These are phyloP conservation scores for Ophiobolus disseminans DNA, from an alignment of 2,329 filamentous ascomycete species.

Conservation along the genomic window DNA sequence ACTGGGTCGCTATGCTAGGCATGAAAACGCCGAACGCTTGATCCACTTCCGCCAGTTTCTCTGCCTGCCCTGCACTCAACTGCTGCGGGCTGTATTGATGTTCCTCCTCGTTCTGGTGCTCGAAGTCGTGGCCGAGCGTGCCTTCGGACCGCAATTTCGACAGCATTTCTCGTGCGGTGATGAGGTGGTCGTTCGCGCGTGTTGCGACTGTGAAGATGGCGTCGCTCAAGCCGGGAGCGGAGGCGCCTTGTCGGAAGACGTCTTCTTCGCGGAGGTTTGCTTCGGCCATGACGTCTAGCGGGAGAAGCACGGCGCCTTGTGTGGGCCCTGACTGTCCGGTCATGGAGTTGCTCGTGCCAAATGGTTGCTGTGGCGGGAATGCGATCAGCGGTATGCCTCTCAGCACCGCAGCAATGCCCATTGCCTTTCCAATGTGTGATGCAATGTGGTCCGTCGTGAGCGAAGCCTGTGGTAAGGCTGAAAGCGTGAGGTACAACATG, in stretches of 20 bases:
- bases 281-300: conserved; percentile 88
- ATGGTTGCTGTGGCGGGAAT: conserved; percentile 69
- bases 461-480: conserved; percentile 78
- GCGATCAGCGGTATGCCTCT: conserved; percentile 88
- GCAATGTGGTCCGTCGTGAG: conserved; percentile 90
- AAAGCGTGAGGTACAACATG: conserved; percentile 85
- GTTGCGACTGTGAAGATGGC: conserved; percentile 93
- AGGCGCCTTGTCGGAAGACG: conserved; percentile 78
- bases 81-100: conserved; percentile 57
- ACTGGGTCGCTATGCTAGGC: conserved; percentile 76
- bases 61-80: conserved; percentile 43
- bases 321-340: conserved; percentile 51
- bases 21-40: conserved; percentile 80
- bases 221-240: conserved; percentile 83
- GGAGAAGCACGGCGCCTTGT: conserved; percentile 76
- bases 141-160: conserved; percentile 76
- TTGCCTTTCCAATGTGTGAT: conserved; percentile 93
- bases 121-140: conserved; percentile 83
- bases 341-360: conserved; percentile 52
- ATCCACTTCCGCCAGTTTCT: conserved; percentile 62
- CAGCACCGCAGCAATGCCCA: conserved; percentile 85
- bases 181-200: conserved; percentile 91
- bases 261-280: conserved; percentile 84
- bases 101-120: conserved; percentile 81
- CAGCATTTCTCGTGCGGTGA: conserved; percentile 92